These are phyloP conservation scores for Globisporangium rhizosaccharum DNA, from an alignment of 352 stramenopile genomes.

Conservation along the genomic window DNA sequence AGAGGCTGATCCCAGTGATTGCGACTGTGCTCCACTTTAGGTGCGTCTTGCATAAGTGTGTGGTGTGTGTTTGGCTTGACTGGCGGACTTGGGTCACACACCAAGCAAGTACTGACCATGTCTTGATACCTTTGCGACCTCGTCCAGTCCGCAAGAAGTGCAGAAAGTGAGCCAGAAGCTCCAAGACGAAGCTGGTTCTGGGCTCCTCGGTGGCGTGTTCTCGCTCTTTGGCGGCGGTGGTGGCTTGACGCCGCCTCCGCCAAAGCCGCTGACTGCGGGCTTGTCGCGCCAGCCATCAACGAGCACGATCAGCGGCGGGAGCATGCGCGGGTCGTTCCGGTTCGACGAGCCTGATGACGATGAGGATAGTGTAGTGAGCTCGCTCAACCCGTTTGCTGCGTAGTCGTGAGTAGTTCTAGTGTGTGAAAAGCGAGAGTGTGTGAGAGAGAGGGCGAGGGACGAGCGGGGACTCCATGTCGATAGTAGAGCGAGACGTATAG, in stretches of 20 bases:
- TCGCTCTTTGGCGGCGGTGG: slow-evolving; percentile 55
- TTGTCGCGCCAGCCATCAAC: slow-evolving; percentile 36
- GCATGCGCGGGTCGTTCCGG: slow-evolving; percentile 22
- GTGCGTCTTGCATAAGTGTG: slow-evolving; percentile 6
- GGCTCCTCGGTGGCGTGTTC: slow-evolving; percentile 65
- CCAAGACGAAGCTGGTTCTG: slow-evolving; percentile 27
- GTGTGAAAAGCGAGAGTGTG: slow-evolving; percentile 7
- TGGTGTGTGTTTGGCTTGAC: background rate
- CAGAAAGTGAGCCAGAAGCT: slow-evolving; percentile 44
- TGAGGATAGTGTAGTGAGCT: slow-evolving; percentile 36
- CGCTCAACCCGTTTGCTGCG: slow-evolving; percentile 62
- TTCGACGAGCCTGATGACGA: slow-evolving; percentile 46
- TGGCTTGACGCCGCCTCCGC: slow-evolving; percentile 21
- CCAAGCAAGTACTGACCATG: background rate
- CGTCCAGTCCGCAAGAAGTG: slow-evolving; percentile 49
- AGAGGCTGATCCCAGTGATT: slow-evolving; percentile 77
- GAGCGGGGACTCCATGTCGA: too few species aligned
- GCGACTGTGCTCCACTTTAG: slow-evolving; percentile 66
- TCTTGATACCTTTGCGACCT: background rate
- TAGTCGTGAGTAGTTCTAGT: slow-evolving; percentile 23
- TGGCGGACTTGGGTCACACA: background rate
- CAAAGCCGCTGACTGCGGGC: slow-evolving; percentile 43
- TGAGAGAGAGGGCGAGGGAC: too few species aligned
- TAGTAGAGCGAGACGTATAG: too few species aligned
- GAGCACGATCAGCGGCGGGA: slow-evolving; percentile 21